Evolutionary conservation across 2,329 filamentous ascomycete genomes (phyloP), one percentile per base, ranked within the genome.

Genomic region (Ascocoryne sarcoides): DNA sequence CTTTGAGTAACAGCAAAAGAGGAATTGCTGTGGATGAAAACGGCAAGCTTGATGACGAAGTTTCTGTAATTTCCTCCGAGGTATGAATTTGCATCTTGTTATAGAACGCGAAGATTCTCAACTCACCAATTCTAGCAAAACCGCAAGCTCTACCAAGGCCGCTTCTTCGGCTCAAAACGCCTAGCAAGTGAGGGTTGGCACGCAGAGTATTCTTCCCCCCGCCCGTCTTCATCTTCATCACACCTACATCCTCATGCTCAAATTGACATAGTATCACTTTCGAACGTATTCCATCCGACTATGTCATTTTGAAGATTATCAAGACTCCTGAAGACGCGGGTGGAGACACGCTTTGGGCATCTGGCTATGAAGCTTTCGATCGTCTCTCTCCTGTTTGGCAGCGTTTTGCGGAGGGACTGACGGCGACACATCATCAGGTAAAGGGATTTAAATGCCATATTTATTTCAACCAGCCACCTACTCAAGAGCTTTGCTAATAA

Each of bases 21-120:
- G 62, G 64, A 20, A 62, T 65, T 34, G 59, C 62, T 20, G 62
- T 65, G 1, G 69, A 74, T 37, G 68, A 71, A 46, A 66, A 65
- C 15, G 67, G 65, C 41, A 68, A 75, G 50, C 60, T 71, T 1
- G 69, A 70, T 37, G 69, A 74, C 48, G 66, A 77, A 52, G 68
- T 76, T 45, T 71, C 65, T 39, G 69, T 75, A 39, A 75, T 76
- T 54, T 72, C 68, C 37, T 69, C 68, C 36, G 67, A 73, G 57
- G 44, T 43, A 39, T 12, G 40, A 16, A n/a, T n/a, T n/a, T n/a
- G n/a, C n/a, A n/a, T n/a, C n/a, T n/a, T n/a, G n/a, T n/a, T n/a
- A n/a, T n/a, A n/a, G n/a, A n/a, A n/a, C n/a, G n/a, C n/a, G n/a
- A n/a, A n/a, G n/a, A n/a, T n/a, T n/a, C n/a, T n/a, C n/a, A n/a